Base-by-base conservation (phyloP, 202 grass and related monocot genomes). In the Alloteropsis angusta region DNA sequence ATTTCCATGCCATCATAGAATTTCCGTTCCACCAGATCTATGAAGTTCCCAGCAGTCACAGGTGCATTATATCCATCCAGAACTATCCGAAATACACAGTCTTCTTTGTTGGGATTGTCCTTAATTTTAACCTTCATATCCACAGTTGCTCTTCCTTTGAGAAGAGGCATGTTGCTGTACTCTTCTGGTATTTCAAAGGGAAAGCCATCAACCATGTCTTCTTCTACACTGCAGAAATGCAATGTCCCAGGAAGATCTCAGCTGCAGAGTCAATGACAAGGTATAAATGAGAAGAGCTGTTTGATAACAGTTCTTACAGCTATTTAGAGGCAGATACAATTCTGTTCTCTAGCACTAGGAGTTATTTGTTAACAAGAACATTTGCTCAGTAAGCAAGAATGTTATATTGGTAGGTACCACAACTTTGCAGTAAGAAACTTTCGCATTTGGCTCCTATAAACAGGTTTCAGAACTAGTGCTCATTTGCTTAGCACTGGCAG, bases 191-290 rank as follows among this genome's bases (percentile, higher is more conserved):
- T 81, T 85, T 95, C 89, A 75, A 70, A 95, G 15, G 96, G 96
- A 84, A 99, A 99, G 58, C 92, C 89, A 87, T 91, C 96, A 9
- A 99, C 75, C 96, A 99, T 99, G 82, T 99, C 96, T 92, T 99
- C 96, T 99, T 99, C 96, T 95, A 99, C 81, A 87, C 96, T 99
- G 96, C 96, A 95, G 88, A 94, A 94, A 94, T 84, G 85, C 88
- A 94, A 88, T 88, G 88, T 88, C 86, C 85, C 88, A 94, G 91
- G 83, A 94, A 94, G 91, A 92, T 88, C 91, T 94, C 91, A 94
- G 91, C 96, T 99, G 92, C 96, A 97, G 84, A 83, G 92, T 93
- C 67, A 90, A 88, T 97, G 85, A 88, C 83, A 95, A 81, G 78
- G 85, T 85, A 94, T 95, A 92, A 88, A 98, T 98, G 95, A 93